phyloP scores from a whole-genome alignment of 208 protist genomes.

The Trypanosoma avium region DNA sequence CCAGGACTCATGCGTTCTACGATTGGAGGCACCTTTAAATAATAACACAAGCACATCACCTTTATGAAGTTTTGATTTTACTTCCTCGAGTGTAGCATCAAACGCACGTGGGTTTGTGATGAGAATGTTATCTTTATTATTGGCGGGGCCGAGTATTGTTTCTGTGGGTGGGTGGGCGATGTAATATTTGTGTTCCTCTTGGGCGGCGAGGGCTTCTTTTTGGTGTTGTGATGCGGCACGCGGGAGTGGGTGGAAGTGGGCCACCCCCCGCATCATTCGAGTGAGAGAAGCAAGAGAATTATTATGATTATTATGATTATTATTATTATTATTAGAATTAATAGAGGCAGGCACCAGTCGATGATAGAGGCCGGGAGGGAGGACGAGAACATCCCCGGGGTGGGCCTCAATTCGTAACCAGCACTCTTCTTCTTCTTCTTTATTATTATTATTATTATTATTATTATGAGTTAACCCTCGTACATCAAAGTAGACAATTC shows the following conservation, averaged over 20 bases:
- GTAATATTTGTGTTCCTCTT: conserved; percentile 14
- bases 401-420: conserved; percentile 26
- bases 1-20: conserved; percentile 65
- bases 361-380: conserved; percentile 26
- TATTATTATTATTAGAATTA: too few relatives aligned
- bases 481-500: conserved; percentile 23
- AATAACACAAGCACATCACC: conserved; percentile 47
- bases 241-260: conserved; percentile 7
- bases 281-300: conserved; percentile 13
- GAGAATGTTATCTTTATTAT: conserved; percentile 23
- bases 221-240: neutral
- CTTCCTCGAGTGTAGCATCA: conserved; percentile 18
- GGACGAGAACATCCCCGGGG: conserved; percentile 10
- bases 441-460: too few relatives aligned
- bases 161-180: conserved; percentile 23
- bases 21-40: conserved; percentile 48
- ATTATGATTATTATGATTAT: too few relatives aligned
- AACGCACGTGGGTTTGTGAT: conserved; percentile 21
- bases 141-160: conserved; percentile 21
- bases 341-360: conserved; percentile 11
- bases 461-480: too few relatives aligned
- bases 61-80: conserved; percentile 6
- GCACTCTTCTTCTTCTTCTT: conserved; percentile 19
- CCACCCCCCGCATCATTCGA: conserved; percentile 2
- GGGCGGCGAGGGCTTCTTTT: conserved; percentile 3